These are phyloP conservation scores for Fagus sylvatica DNA, from an alignment of 306 rosid species.

Conservation along the genomic window DNA sequence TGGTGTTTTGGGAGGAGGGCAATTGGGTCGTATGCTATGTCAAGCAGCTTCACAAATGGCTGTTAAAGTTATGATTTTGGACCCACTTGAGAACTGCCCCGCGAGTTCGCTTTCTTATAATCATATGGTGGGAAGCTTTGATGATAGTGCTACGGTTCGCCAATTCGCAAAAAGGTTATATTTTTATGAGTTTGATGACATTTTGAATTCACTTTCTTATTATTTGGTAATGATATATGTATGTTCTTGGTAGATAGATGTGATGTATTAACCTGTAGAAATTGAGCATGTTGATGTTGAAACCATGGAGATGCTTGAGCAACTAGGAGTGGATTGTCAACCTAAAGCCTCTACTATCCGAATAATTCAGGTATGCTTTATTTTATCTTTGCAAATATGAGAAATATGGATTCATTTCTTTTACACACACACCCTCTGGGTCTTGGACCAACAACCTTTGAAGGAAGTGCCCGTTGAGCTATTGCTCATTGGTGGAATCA, in stretches of 20 bases:
- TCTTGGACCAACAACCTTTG: too few species aligned
- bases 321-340: conserved; percentile 84
- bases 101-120: conserved; percentile 60
- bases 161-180: conserved; percentile 80
- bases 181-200: conserved; percentile 10
- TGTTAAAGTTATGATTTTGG: conserved; percentile 69
- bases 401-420: too few species aligned
- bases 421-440: too few species aligned
- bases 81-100: conserved; percentile 73
- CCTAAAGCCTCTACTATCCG: conserved; percentile 87
- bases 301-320: conserved; percentile 90
- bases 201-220: neutral
- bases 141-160: conserved; percentile 64
- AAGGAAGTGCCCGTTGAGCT: neutral
- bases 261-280: conserved; percentile 83
- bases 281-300: conserved; percentile 88
- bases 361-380: conserved; percentile 64
- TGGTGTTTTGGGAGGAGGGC: conserved; percentile 94
- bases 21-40: conserved; percentile 88
- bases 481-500: neutral
- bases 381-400: neutral
- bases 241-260: conserved; percentile 50
- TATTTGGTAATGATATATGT: neutral
- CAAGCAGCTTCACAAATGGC: conserved; percentile 92
- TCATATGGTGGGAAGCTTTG: conserved; percentile 86